A percentile compares a stretch with the other conserved stretches of the same genome.
These are phyloP conservation scores for Neurospora cerealis DNA, from an alignment of 495 filamentous ascomycete genomes.

Conservation along the genomic window DNA sequence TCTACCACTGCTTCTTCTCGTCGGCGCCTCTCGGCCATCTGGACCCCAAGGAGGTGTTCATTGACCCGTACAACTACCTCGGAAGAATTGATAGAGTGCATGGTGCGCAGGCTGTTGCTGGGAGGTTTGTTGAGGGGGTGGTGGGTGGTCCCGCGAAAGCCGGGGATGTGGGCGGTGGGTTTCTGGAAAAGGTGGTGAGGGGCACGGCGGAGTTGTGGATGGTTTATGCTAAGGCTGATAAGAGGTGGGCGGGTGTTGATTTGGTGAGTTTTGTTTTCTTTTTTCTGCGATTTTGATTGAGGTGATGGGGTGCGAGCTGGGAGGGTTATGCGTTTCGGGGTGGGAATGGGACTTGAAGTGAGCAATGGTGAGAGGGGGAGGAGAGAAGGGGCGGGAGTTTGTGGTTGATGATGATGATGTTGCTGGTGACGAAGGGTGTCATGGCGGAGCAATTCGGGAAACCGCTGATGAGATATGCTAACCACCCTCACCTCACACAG, in stretches of 20 bases:
- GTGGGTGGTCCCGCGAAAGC: not conserved
- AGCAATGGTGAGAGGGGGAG: not conserved
- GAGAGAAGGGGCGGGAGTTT: not conserved
- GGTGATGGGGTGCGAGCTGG: not conserved
- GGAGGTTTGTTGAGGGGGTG: conserved; percentile 11
- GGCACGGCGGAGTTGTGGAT: conserved; percentile 61
- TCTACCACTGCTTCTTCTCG: conserved; percentile 87
- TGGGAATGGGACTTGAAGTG: not conserved
- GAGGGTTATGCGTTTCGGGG: not conserved
- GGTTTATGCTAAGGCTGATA: conserved; percentile 85
- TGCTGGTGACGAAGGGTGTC: not conserved
- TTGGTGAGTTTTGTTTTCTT: conserved; percentile 30
- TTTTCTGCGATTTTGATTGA: not conserved
- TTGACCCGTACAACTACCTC: conserved; percentile 34
- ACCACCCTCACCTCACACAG: conserved; percentile 11
- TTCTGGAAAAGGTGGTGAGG: not conserved
- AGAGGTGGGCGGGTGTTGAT: conserved; percentile 72
- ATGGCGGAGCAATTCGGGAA: not conserved
- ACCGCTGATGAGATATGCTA: not conserved
- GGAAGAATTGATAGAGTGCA: conserved; percentile 47
- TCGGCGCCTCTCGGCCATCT: conserved; percentile 35
- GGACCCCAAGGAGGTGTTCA: conserved; percentile 19
- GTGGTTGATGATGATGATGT: not conserved
- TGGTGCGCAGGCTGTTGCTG: conserved; percentile 58
- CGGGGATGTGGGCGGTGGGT: not conserved